Evolutionary conservation across 2,329 filamentous ascomycete genomes (phyloP), one percentile per base, ranked within the genome.

Genomic region (Colletotrichum filicis): DNA sequence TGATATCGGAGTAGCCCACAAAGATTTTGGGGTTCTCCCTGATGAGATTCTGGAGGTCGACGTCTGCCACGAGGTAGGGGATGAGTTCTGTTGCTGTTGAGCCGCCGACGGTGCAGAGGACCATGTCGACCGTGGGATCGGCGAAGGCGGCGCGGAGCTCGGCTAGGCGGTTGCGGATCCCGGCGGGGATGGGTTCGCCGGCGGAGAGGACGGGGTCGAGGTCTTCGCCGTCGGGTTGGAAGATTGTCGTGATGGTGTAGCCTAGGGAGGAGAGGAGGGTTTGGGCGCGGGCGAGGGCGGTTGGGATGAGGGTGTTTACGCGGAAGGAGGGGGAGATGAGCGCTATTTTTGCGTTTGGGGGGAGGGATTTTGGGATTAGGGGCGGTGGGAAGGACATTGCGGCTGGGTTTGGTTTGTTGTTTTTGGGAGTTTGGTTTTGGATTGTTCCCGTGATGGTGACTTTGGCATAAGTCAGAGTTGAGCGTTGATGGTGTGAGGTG

Each of bases 1-100:
- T 83, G 65, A 85, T 85, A 68, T 86, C 84, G 1, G 82, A 84
- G 68, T 79, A 84, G 1, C 84, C 84, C 19, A 85, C 80, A 1
- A 86, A 78, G 24, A 86, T 79, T 77, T 85, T 86, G 42, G 84
- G 84, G 58, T 82, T 78, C 2, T 73, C 74, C 5, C 79, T 80
- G 49, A 85, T 80, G 1, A 71, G 66, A 12, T 28, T 64, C 35
- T 83, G 82, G 2, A 85, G 78, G 11, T 79, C 79, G 6, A 75
- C 77, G 69, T 86, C 84, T 1, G 77, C 79, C 5, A 83, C 70
- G 0, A 86, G 73, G 2, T 78, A 76, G 0, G 83, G 84, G 0
- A 85, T 75, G 16, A 86, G 80, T 77, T 86, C 83, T 3, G 78
- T 84, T 63, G 84, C 82, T 24, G 80, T 75, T 22, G 80, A 66